A percentile compares a stretch with the other conserved stretches of the same genome.
Evolutionary conservation across 2,329 filamentous ascomycete species (phyloP).

Genomic region (Teratosphaeriaceae sp.): DNA sequence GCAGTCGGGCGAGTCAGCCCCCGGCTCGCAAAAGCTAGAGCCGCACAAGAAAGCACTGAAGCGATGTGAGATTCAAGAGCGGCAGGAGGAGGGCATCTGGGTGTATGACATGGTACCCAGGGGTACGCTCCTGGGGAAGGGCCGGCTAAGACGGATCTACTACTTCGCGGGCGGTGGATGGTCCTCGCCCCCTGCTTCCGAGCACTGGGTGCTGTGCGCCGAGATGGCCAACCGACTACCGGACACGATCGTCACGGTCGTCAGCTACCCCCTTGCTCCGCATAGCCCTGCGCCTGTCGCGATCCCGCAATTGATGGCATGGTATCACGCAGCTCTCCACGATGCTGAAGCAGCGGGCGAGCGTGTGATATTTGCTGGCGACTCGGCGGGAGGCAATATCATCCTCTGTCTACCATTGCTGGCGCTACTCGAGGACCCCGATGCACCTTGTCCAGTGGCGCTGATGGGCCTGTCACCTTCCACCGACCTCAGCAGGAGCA

Average conservation of each 20-base stretch:
- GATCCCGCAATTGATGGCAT: conserved; percentile 41
- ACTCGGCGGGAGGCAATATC: conserved; percentile 52
- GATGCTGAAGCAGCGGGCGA: conserved; percentile 35
- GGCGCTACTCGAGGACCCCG: conserved; percentile 28
- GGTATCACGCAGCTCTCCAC: conserved; percentile 42
- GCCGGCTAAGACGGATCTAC: conserved; percentile 35
- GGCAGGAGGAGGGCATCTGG: conserved; percentile 37
- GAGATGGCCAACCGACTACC: conserved; percentile 40
- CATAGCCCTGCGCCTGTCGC: conserved; percentile 43
- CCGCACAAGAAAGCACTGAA: conserved; percentile 29
- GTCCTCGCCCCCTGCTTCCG: conserved; percentile 43
- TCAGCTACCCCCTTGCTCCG: conserved; percentile 51
- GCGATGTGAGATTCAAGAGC: conserved; percentile 33
- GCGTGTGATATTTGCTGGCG: conserved; percentile 45
- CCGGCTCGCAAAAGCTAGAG: conserved; percentile 36
- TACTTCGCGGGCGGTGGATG: conserved; percentile 54
- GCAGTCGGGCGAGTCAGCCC: conserved; percentile 26
- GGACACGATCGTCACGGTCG: conserved; percentile 35
- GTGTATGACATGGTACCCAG: conserved; percentile 39
- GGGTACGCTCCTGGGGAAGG: conserved; percentile 8
- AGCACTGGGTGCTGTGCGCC: conserved; percentile 48
- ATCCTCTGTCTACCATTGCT: conserved; percentile 37
- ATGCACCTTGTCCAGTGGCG: conserved; percentile 27
- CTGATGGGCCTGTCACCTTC: conserved; percentile 44
- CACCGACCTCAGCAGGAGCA: conserved; percentile 42